Conservation (phyloP, 2,329 filamentous ascomycete genomes). For the Claviceps purpurea region DNA sequence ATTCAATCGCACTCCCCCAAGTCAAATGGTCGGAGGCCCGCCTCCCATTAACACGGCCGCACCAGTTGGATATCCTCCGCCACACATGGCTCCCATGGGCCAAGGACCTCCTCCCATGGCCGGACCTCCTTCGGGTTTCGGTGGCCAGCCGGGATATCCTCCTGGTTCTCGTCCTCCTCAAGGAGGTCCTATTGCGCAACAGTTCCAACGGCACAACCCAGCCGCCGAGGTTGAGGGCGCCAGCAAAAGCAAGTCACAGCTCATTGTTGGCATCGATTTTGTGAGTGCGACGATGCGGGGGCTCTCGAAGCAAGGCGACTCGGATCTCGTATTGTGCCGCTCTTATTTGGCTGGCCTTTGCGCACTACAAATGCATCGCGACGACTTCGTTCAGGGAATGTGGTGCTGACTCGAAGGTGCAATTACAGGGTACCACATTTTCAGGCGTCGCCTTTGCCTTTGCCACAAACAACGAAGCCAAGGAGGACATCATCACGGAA, state of each 20-base stretch:
- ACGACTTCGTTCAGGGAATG: not conserved
- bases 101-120: slow-evolving; percentile 28
- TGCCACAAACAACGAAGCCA: slow-evolving; percentile 91
- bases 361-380: not conserved
- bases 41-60: slow-evolving; percentile 54
- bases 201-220: slow-evolving; percentile 27
- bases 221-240: slow-evolving; percentile 73
- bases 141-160: slow-evolving; percentile 33
- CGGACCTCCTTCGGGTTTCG: slow-evolving; percentile 29
- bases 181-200: slow-evolving; percentile 25
- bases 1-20: slow-evolving; percentile 40
- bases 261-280: slow-evolving; percentile 98
- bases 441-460: slow-evolving; percentile 96
- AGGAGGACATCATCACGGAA: slow-evolving; percentile 97
- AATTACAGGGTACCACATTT: slow-evolving; percentile 75
- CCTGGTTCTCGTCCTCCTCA: slow-evolving; percentile 27
- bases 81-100: slow-evolving; percentile 29
- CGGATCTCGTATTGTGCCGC: not conserved
- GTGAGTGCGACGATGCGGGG: slow-evolving; percentile 37
- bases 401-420: slow-evolving; percentile 4
- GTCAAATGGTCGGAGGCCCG: slow-evolving; percentile 49
- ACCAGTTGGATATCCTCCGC: slow-evolving; percentile 46
- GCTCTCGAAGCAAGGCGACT: not conserved
- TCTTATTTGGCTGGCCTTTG: not conserved
- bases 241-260: slow-evolving; percentile 82